Evolutionary conservation across 2,329 filamentous ascomycete species (phyloP).

Genomic region (Paecilomyces formosus): DNA sequence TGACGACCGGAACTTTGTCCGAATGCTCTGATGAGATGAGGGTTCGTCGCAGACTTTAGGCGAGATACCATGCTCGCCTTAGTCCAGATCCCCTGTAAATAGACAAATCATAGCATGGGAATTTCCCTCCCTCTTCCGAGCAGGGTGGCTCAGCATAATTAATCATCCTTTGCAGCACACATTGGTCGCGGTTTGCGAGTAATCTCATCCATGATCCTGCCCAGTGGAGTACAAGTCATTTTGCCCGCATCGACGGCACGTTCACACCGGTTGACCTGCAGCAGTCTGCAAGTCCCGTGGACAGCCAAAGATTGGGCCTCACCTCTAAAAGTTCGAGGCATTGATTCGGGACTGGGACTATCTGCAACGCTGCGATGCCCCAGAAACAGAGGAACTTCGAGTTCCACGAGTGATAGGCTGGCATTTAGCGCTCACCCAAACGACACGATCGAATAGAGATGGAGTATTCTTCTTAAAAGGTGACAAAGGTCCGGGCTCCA

Average conservation of each 20-base stretch:
- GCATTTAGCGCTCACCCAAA: constrained; percentile 1
- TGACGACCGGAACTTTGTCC: not conserved
- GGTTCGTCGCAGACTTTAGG: not conserved
- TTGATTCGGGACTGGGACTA: not conserved
- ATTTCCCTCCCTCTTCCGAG: not conserved
- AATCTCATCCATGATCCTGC: not conserved
- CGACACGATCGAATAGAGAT: constrained; percentile 4
- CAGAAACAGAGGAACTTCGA: constrained; percentile 1
- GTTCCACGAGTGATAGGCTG: constrained; percentile 3
- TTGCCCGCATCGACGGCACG: not conserved
- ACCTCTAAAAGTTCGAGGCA: not conserved
- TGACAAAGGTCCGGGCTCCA: constrained; percentile 7
- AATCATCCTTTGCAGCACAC: not conserved
- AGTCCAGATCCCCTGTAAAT: not conserved
- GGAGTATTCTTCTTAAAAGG: not conserved
- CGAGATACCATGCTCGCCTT: not conserved
- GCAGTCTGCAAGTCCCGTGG: not conserved
- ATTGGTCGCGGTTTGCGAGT: not conserved
- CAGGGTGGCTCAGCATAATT: not conserved
- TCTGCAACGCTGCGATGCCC: not conserved
- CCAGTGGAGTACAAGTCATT: not conserved
- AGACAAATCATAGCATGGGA: not conserved
- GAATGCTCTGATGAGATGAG: not conserved
- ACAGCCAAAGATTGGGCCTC: not conserved
- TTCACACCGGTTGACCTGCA: not conserved